phyloP scores from a whole-genome alignment of 495 filamentous ascomycete genomes.

The Parathielavia hyrcaniae region DNA sequence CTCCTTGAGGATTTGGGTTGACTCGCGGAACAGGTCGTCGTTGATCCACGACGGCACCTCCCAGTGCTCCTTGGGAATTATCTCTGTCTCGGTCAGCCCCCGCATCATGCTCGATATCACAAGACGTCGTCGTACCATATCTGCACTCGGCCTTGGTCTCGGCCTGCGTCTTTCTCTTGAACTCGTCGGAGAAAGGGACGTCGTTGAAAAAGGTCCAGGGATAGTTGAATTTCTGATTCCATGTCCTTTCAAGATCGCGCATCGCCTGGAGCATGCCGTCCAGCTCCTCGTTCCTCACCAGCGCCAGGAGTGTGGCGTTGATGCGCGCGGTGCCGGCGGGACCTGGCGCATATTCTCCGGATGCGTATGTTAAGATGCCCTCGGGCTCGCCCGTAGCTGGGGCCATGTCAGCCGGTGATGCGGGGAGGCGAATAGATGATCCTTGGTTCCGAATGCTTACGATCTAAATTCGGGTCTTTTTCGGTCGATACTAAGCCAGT shows the following conservation, averaged over 20 bases:
- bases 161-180: constrained; percentile 71
- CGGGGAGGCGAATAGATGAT: background rate
- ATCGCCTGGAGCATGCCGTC: constrained; percentile 78
- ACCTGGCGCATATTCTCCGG: constrained; percentile 65
- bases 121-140: constrained; percentile 57
- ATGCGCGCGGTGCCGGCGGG: constrained; percentile 71
- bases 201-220: constrained; percentile 99
- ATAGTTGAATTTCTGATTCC: constrained; percentile 99
- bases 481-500: constrained; percentile 38
- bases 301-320: constrained; percentile 85
- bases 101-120: background rate
- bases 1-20: constrained; percentile 72
- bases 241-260: constrained; percentile 85
- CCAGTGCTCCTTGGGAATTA: constrained; percentile 94
- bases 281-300: constrained; percentile 89
- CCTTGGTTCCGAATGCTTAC: constrained; percentile 41
- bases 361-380: constrained; percentile 62
- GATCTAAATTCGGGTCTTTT: constrained; percentile 75
- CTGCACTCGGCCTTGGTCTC: constrained; percentile 75
- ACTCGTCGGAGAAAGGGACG: constrained; percentile 82
- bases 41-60: constrained; percentile 88
- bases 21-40: constrained; percentile 75
- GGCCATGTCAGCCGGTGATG: constrained; percentile 14
- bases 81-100: constrained; percentile 46
- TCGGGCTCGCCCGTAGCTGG: constrained; percentile 76